Base-by-base conservation (phyloP, 208 protist genomes). In the Leishmania mexicana region DNA sequence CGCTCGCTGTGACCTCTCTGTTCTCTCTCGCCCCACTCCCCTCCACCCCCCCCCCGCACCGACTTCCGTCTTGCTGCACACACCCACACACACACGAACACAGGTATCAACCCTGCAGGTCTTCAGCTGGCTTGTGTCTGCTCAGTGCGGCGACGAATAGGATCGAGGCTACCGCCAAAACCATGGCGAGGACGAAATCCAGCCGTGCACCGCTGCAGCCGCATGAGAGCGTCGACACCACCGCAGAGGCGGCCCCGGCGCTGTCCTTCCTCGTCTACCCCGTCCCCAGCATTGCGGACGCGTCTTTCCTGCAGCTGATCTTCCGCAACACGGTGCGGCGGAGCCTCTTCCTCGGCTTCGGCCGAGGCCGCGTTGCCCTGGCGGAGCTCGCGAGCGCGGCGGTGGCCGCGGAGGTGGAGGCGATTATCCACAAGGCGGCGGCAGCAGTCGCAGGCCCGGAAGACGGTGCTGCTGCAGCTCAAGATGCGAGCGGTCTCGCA, bases 191-290 rank as follows among this genome's bases (percentile, higher is more conserved):
- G 13, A 40, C 31, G 31, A 40, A 40, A 28, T 2, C 0, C 10
- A 17, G 62, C 62, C 62, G 24, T 13, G 28, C 62, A 68, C n/a
- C 5, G 28, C 42, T 3, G 19, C 42, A 19, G 40, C 42, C 15
- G 68, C 68, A 51, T 51, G 7, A 28, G 3, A 28, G 0, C 31
- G 35, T 4, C 4, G n/a, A n/a, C 42, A 21, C 72, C 2, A 54
- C 74, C 4, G 75, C 64, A 28, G 21, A 53, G 21, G 24, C 45
- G 49, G 51, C 51, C 4, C 40, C 68, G 15, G 3, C 80, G 28
- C 83, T 70, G 4, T 90, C 79, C 70, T 93, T 97, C 77, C 80
- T 96, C 21, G 83, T 97, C 38, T 95, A 96, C 80, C 88, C 89
- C 15, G 21, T 97, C 28, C 91, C 92, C 15, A 87, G 72, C 28